Conservation (phyloP, 1,139 yeast species). For the Pneumocystis murina region DNA sequence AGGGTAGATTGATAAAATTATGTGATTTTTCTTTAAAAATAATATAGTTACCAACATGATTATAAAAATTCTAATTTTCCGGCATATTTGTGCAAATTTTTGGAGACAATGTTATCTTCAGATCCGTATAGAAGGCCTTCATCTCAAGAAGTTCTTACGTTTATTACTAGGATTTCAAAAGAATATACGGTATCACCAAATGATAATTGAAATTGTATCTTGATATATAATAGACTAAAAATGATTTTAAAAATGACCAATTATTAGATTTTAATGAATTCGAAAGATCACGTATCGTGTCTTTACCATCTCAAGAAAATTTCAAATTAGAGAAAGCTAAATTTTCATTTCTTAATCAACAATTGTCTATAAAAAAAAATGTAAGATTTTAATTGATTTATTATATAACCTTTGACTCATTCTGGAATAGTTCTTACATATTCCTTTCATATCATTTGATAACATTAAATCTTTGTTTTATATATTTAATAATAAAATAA, state of each 20-base stretch:
- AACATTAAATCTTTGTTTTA: background rate
- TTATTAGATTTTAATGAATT: background rate
- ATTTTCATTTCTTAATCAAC: background rate
- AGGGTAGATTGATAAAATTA: constrained; percentile 18
- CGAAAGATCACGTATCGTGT: background rate
- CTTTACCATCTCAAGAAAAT: background rate
- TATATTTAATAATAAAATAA: background rate
- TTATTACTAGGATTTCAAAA: background rate
- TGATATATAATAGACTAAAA: background rate
- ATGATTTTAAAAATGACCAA: background rate
- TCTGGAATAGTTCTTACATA: background rate
- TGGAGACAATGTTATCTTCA: background rate
- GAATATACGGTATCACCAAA: background rate
- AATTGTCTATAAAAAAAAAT: background rate
- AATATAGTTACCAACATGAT: background rate
- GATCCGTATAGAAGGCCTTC: background rate
- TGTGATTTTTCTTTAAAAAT: background rate
- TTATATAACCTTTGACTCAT: background rate
- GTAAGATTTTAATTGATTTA: background rate
- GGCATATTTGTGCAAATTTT: background rate
- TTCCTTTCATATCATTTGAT: background rate
- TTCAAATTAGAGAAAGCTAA: background rate
- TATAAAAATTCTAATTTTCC: background rate
- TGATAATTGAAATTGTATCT: background rate
- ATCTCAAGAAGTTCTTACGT: background rate